Evolutionary conservation across 495 filamentous ascomycete species (phyloP), one percentile per base, ranked within the genome.

Genomic region (Paragyromitra xinjiangensis): DNA sequence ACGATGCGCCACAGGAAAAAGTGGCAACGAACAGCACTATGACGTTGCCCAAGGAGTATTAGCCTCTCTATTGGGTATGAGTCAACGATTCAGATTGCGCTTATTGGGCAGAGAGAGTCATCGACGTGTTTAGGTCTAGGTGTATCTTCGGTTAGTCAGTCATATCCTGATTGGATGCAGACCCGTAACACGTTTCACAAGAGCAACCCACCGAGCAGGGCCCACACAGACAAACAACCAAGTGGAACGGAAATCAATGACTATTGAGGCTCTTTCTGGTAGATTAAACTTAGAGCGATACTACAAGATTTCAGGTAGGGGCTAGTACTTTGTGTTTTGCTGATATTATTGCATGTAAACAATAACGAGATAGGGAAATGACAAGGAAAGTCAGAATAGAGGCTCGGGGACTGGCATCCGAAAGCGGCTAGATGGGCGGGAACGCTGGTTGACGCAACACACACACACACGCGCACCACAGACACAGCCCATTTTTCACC

Each of bases 41-140:
- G 73, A 76, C 73, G 73, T 64, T 48, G 19, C 1, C 53, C 71
- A 62, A 69, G 70, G 14, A 69, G 37, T 19, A 39, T 67, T 64
- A 64, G 66, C 56, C 71, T 64, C 45, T 67, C 45, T 19, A 67
- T 78, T 72, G 61, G 61, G 40, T 44, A 66, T 79, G 77, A 79
- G 77, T 79, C 77, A 79, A 79, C 77, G 74, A 66, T 50, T 72
- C 40, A 55, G 24, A 78, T 79, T 79, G 51, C 61, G 75, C 75
- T 79, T 79, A 79, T 79, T 79, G 66, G 74, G 51, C 61, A 53
- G 45, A 59, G 34, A 66, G 76, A 79, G 77, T 78, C 77, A 79
- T 79, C 39, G 74, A 79, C 61, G 51, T 73, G 74, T 77, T 77
- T 77, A 29, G 61, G 69, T 61, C 74, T 66, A 73, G 61, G 53